A percentile compares a stretch with the other conserved stretches of the same genome.
These are phyloP conservation scores for Rauvolfia tetraphylla DNA, from an alignment of 257 asterid genomes.

Conservation along the genomic window DNA sequence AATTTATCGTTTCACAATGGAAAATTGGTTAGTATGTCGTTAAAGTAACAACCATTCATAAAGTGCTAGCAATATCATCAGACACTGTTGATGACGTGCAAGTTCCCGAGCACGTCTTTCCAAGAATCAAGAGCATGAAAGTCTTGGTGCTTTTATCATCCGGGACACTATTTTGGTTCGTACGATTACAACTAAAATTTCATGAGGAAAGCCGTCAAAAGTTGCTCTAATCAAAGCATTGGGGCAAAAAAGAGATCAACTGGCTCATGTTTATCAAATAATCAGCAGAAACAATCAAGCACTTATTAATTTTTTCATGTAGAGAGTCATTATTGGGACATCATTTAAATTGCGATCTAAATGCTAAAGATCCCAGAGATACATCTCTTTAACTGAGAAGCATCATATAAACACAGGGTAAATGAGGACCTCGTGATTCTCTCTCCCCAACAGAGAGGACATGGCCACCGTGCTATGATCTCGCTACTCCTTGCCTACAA, in stretches of 20 bases:
- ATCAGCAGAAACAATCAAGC: slow-evolving; percentile 10
- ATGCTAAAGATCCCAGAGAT: slow-evolving; percentile 11
- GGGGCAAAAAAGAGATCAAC: slow-evolving; percentile 3
- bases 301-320: slow-evolving; percentile 14
- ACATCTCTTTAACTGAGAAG: slow-evolving; percentile 15
- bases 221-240: background rate
- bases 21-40: too few species aligned
- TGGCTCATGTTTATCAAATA: background rate
- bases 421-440: slow-evolving; percentile 14
- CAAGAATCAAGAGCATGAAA: background rate
- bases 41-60: too few species aligned
- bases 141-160: background rate
- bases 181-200: background rate
- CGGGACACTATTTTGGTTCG: background rate
- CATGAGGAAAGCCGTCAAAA: background rate
- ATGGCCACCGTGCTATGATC: slow-evolving; percentile 6
- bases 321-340: slow-evolving; percentile 11
- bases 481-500: slow-evolving; percentile 42
- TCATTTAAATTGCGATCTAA: slow-evolving; percentile 11
- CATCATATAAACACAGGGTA: slow-evolving; percentile 13
- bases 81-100: background rate
- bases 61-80: too few species aligned
- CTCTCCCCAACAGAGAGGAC: slow-evolving; percentile 15
- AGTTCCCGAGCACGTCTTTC: too few species aligned
- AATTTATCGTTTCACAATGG: too few species aligned